These are phyloP conservation scores for Trichoderma erinaceum DNA, from an alignment of 495 filamentous ascomycete genomes.

Conservation along the genomic window DNA sequence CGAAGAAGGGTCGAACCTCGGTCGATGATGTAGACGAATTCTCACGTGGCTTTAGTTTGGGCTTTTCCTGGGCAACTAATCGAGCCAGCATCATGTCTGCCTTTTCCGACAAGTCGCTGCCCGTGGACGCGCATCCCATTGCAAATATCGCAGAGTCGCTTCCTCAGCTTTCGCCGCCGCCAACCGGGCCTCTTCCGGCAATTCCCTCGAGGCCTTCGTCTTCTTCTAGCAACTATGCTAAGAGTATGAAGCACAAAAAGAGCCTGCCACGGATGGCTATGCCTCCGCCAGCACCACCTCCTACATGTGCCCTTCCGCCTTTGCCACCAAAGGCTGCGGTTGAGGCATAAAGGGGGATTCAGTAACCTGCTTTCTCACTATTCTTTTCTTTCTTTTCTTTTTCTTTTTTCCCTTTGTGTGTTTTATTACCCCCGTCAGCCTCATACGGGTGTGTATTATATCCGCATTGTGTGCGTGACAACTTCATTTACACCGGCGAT, in stretches of 20 bases:
- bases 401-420: background rate
- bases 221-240: constrained; percentile 12
- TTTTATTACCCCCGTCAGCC: background rate
- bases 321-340: constrained; percentile 37
- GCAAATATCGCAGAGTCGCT: background rate
- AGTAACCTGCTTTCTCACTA: background rate
- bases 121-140: background rate
- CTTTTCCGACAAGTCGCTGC: background rate
- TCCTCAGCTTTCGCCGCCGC: constrained; percentile 13
- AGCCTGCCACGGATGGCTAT: constrained; percentile 54
- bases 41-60: background rate
- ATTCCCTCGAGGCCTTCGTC: constrained; percentile 19
- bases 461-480: background rate
- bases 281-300: constrained; percentile 57
- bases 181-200: constrained; percentile 6
- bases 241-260: constrained; percentile 36
- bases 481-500: background rate
- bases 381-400: background rate
- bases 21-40: background rate
- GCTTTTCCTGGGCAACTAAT: background rate
- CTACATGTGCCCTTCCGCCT: constrained; percentile 57
- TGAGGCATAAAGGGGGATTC: background rate
- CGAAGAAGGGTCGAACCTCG: background rate
- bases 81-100: constrained; percentile 10
- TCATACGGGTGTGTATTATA: background rate